Evolutionary conservation across 257 asterid genomes (phyloP).

Genomic region (Solanum boliviense): DNA sequence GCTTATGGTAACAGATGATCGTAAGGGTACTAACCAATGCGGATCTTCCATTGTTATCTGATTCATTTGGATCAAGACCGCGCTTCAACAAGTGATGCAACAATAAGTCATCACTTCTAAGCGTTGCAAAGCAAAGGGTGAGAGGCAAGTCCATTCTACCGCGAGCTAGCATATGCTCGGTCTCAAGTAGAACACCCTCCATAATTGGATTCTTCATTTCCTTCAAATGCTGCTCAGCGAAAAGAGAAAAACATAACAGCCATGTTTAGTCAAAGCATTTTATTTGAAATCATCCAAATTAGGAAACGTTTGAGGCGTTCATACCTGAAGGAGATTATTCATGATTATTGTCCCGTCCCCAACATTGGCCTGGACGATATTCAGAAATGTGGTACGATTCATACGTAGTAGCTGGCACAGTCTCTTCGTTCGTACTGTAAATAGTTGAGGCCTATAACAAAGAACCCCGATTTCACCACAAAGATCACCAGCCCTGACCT

Average conservation of each 20-base stretch:
- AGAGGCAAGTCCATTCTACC: slow-evolving; percentile 95
- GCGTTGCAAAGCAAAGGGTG: slow-evolving; percentile 78
- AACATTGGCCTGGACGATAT: slow-evolving; percentile 76
- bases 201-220: slow-evolving; percentile 65
- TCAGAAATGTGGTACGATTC: slow-evolving; percentile 64
- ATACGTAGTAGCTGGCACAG: slow-evolving; percentile 67
- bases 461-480: slow-evolving; percentile 94
- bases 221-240: slow-evolving; percentile 59
- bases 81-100: slow-evolving; percentile 79
- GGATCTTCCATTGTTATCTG: slow-evolving; percentile 64
- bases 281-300: slow-evolving; percentile 3
- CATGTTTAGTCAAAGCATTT: background rate
- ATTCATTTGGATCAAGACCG: slow-evolving; percentile 83
- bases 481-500: slow-evolving; percentile 69
- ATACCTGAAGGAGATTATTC: slow-evolving; percentile 87
- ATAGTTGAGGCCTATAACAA: slow-evolving; percentile 80
- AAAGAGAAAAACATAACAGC: background rate
- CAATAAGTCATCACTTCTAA: slow-evolving; percentile 78
- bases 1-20: background rate
- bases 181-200: slow-evolving; percentile 76
- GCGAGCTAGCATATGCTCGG: slow-evolving; percentile 81
- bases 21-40: slow-evolving; percentile 38
- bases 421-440: slow-evolving; percentile 76
- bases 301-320: background rate
- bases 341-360: slow-evolving; percentile 84